Evolutionary conservation across 129 eudicot species (phyloP).

Genomic region (Lactuca saligna): DNA sequence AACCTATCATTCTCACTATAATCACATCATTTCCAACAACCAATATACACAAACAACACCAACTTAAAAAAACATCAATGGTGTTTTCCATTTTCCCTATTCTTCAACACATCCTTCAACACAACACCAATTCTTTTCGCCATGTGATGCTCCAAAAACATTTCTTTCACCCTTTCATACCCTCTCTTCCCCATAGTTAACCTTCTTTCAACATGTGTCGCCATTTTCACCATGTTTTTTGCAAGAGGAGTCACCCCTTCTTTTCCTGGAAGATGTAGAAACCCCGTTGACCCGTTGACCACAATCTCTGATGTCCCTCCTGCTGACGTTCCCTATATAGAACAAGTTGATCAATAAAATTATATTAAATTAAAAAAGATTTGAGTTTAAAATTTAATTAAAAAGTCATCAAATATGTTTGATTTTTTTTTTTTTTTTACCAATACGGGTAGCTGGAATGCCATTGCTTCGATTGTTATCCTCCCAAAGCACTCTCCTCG

Average conservation of each 20-base stretch:
- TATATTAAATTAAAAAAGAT: too few species aligned
- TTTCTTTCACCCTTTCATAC: slow-evolving; percentile 72
- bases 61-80: not conserved
- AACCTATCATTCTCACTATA: not conserved
- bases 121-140: slow-evolving; percentile 66
- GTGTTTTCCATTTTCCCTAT: slow-evolving; percentile 35
- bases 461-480: slow-evolving; percentile 96
- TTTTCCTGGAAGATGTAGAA: slow-evolving; percentile 81
- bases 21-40: slow-evolving; percentile 14
- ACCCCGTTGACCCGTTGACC: slow-evolving; percentile 79
- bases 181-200: slow-evolving; percentile 82
- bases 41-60: slow-evolving; percentile 7
- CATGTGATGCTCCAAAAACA: slow-evolving; percentile 81
- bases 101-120: slow-evolving; percentile 61
- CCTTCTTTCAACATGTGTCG: slow-evolving; percentile 73
- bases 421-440: slow-evolving; percentile 23
- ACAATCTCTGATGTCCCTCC: slow-evolving; percentile 93
- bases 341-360: not conserved
- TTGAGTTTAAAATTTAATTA: too few species aligned
- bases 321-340: slow-evolving; percentile 85
- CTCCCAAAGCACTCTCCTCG: slow-evolving; percentile 98
- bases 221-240: slow-evolving; percentile 65
- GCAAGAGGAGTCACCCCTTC: slow-evolving; percentile 84
- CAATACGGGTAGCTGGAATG: slow-evolving; percentile 86
- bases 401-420: not conserved